Base-by-base conservation (phyloP, 1,284 basidiomycete species). In the Phellopilus nigrolimitatus region DNA sequence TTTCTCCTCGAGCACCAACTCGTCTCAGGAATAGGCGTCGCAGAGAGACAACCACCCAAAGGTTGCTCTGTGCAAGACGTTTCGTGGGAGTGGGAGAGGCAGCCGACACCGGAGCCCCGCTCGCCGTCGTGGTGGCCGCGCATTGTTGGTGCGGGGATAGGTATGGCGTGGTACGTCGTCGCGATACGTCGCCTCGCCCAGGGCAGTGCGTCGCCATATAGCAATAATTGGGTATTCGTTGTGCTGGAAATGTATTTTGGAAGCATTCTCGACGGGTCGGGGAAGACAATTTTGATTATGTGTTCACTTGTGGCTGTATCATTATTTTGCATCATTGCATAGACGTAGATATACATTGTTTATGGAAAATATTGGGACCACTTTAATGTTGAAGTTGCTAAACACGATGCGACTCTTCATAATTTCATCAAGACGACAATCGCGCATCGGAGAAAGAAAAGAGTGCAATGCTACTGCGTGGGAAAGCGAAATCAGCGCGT, bases 131-230 rank as follows among this genome's bases (percentile, higher is more conserved):
- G 57, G 56, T 51, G 57, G 17, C 69, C 83, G 21, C 71, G 69
- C 31, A 62, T 85, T 4, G 59, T 84, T 9, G 83, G 84, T 2
- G 82, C 78, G 1, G 73, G 81, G 1, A 62, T 73, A 8, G 65
- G 63, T 13, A 65, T 77, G 62, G 75, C 82, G 2, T 85, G 82
- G 83, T 82, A 86, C 62, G 60, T 62, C n/a, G 66, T 80, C 13
- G 65, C 63, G 51, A 75, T 86, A 58, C 69, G 77, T 50, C 60
- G 60, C n/a, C 61, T 79, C 31, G 76, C 80, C 3, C 70, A 60
- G 17, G 62, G 62, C 13, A 54, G 56, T 31, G 43, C 58, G 33
- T 37, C 27, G 33, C 52, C 52, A 24, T 44, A 30, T 24, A 28
- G 38, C 19, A 12, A 22, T 6, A 17, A 28, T n/a, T 49, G 47